phyloP scores from a whole-genome alignment of 106 monocot species.

The Acorus calamus region DNA sequence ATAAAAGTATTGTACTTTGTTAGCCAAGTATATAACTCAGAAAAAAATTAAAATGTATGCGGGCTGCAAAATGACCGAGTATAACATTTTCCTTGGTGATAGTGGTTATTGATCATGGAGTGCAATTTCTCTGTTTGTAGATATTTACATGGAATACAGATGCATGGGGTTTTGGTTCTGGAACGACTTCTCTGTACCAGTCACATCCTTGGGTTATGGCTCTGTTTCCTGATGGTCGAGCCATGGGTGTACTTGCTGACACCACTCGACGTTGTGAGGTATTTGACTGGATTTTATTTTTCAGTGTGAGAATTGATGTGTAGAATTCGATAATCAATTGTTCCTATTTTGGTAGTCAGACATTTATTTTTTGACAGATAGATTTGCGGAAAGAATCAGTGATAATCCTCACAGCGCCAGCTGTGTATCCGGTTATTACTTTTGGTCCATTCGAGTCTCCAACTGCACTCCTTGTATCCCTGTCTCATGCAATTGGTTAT shows the following conservation, averaged over 20 bases:
- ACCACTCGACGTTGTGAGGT: conserved; percentile 94
- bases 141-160: conserved; percentile 96
- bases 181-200: conserved; percentile 90
- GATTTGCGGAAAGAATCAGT: conserved; percentile 42
- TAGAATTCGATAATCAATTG: too few relatives aligned
- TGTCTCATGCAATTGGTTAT: conserved; percentile 61
- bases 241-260: conserved; percentile 89
- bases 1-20: too few relatives aligned
- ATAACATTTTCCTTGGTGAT: too few relatives aligned
- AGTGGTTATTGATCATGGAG: neutral
- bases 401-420: conserved; percentile 32
- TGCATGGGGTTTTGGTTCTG: conserved; percentile 91
- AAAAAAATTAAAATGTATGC: too few relatives aligned
- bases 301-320: neutral
- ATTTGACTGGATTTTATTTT: neutral
- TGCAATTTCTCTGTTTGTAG: conserved; percentile 14
- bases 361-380: conserved; percentile 32
- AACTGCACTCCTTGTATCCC: conserved; percentile 37
- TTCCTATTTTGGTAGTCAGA: too few relatives aligned
- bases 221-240: conserved; percentile 75
- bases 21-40: too few relatives aligned
- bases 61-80: too few relatives aligned
- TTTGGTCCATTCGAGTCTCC: conserved; percentile 68
- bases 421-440: conserved; percentile 51
- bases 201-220: conserved; percentile 97